Evolutionary conservation across 2,329 filamentous ascomycete species (phyloP).

Genomic region (Huntiella decipiens): DNA sequence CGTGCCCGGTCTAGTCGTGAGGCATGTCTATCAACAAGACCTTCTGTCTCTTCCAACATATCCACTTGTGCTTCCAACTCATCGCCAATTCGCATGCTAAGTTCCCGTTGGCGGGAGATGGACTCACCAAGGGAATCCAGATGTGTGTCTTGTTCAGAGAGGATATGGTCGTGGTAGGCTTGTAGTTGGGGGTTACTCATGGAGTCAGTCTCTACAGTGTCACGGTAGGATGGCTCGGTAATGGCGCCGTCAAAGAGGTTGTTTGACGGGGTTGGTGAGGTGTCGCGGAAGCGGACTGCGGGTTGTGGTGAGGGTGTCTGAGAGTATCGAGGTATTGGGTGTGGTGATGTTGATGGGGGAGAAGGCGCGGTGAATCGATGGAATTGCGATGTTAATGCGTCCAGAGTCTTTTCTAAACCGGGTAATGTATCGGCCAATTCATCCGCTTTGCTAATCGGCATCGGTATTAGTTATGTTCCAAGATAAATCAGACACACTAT

Average conservation of each 20-base stretch:
- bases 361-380: conserved; percentile 42
- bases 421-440: conserved; percentile 44
- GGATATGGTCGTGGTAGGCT: conserved; percentile 58
- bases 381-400: conserved; percentile 65
- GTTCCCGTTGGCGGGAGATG: conserved; percentile 74
- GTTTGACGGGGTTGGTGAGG: conserved; percentile 18
- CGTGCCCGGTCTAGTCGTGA: conserved; percentile 56
- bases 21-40: conserved; percentile 63
- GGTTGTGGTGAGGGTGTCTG: conserved; percentile 18
- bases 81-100: conserved; percentile 90
- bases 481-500: not conserved
- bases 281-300: conserved; percentile 72
- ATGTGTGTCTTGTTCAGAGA: conserved; percentile 83
- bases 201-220: conserved; percentile 38
- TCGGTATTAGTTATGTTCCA: too few species aligned
- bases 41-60: conserved; percentile 78
- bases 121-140: conserved; percentile 73
- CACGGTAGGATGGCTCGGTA: conserved; percentile 17
- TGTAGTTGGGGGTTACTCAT: conserved; percentile 74
- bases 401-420: conserved; percentile 52
- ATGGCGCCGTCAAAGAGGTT: not conserved
- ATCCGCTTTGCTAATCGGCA: conserved; percentile 24
- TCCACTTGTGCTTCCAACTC: conserved; percentile 82
- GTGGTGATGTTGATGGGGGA: conserved; percentile 30
- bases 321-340: conserved; percentile 31